These are phyloP conservation scores for Corylus avellana DNA, from an alignment of 306 rosid species.

Conservation along the genomic window DNA sequence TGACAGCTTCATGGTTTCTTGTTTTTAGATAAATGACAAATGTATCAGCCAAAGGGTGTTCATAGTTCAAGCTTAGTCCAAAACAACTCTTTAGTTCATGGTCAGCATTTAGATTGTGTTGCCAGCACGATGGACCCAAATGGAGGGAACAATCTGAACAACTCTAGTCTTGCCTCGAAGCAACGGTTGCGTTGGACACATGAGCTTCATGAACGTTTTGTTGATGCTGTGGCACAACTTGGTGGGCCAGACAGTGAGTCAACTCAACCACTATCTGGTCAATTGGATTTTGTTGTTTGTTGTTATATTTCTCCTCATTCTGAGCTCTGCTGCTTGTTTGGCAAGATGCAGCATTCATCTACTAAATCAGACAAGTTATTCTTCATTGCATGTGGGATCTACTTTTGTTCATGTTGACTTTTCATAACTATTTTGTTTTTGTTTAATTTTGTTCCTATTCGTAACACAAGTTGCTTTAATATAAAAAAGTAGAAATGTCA, in stretches of 20 bases:
- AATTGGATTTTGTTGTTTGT: slow-evolving; percentile 17
- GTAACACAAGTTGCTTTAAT: not conserved
- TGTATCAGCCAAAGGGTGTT: slow-evolving; percentile 62
- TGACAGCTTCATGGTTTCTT: slow-evolving; percentile 13
- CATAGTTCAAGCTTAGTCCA: slow-evolving; percentile 50
- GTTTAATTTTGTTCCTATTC: not conserved
- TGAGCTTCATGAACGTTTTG: slow-evolving; percentile 93
- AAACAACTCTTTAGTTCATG: slow-evolving; percentile 58
- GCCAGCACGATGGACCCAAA: slow-evolving; percentile 66
- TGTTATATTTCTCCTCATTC: not conserved
- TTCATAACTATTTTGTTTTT: not conserved
- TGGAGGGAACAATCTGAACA: slow-evolving; percentile 64
- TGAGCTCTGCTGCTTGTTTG: slow-evolving; percentile 19
- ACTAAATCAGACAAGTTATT: not conserved
- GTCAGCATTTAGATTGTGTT: slow-evolving; percentile 53
- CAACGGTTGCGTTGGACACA: slow-evolving; percentile 95
- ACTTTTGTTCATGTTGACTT: not conserved
- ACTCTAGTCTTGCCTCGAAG: slow-evolving; percentile 73
- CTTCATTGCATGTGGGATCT: not conserved
- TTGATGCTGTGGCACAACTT: slow-evolving; percentile 96
- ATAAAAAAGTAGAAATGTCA: not conserved
- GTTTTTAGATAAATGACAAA: slow-evolving; percentile 60
- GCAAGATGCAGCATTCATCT: not conserved
- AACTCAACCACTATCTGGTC: slow-evolving; percentile 26
- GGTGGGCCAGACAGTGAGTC: slow-evolving; percentile 99